phyloP scores from a whole-genome alignment of 768 basidiomycete species.

The Calocybe gangraenosa region DNA sequence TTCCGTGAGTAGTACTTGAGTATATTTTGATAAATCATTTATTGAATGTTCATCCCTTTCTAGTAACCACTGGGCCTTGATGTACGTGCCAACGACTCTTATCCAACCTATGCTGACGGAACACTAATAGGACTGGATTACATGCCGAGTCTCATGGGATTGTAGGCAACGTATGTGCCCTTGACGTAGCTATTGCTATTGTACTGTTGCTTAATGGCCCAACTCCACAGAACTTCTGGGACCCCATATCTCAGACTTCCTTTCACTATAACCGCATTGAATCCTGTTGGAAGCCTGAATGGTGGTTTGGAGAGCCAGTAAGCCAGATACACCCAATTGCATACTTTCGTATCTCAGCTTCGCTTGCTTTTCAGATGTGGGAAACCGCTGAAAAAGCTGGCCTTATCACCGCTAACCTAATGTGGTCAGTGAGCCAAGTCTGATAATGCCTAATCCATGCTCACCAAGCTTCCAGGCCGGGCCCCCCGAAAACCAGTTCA shows the following conservation, averaged over 20 bases:
- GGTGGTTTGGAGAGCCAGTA: conserved; percentile 93
- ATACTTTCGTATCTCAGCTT: not conserved
- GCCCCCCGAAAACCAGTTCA: conserved; percentile 65
- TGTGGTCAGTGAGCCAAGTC: conserved; percentile 64
- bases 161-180: conserved; percentile 77
- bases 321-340: conserved; percentile 7
- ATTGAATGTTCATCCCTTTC: not conserved
- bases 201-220: not conserved
- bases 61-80: conserved; percentile 87
- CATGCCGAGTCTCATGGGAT: conserved; percentile 91
- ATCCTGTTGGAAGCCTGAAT: conserved; percentile 60
- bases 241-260: conserved; percentile 54
- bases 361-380: conserved; percentile 66
- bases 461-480: conserved; percentile 52
- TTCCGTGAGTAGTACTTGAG: conserved; percentile 58
- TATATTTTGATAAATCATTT: not conserved
- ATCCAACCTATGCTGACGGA: conserved; percentile 3
- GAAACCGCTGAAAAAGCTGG: conserved; percentile 77
- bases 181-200: not conserved
- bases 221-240: conserved; percentile 74
- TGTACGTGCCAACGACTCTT: conserved; percentile 37
- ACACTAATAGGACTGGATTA: conserved; percentile 71
- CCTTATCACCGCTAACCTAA: conserved; percentile 77
- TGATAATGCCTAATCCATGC: not conserved
- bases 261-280: conserved; percentile 70